phyloP scores from a whole-genome alignment of 805 yeast species.

The Sungouiozyma intestinalis region DNA sequence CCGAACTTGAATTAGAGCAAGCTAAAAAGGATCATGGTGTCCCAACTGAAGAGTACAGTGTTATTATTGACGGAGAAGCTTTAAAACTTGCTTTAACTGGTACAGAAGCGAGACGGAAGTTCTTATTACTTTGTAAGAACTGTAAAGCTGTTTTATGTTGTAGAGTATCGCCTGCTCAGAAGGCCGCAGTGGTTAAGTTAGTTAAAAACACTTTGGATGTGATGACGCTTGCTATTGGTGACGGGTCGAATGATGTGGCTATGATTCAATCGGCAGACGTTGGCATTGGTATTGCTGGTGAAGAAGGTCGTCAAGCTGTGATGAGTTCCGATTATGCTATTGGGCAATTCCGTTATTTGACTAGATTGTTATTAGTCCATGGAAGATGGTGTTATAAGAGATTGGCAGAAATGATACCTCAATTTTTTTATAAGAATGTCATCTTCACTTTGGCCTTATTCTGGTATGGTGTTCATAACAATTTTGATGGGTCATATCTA shows the following conservation, averaged over 20 bases:
- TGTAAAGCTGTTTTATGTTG: slow-evolving; percentile 79
- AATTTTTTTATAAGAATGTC: slow-evolving; percentile 71
- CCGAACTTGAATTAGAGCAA: slow-evolving; percentile 42
- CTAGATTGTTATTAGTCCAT: slow-evolving; percentile 59
- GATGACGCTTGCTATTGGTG: slow-evolving; percentile 83
- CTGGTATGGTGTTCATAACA: slow-evolving; percentile 68
- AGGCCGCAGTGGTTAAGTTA: slow-evolving; percentile 68
- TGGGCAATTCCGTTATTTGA: slow-evolving; percentile 69
- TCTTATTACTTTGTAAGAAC: slow-evolving; percentile 62
- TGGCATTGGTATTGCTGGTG: slow-evolving; percentile 87
- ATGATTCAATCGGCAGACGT: slow-evolving; percentile 85
- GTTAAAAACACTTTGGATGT: slow-evolving; percentile 68
- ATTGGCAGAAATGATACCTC: slow-evolving; percentile 74
- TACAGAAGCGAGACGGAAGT: slow-evolving; percentile 41
- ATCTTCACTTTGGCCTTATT: slow-evolving; percentile 64
- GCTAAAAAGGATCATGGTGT: slow-evolving; percentile 53
- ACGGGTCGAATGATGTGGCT: slow-evolving; percentile 84
- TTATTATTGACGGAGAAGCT: slow-evolving; percentile 76
- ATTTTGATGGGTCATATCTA: slow-evolving; percentile 73
- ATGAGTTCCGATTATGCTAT: slow-evolving; percentile 87
- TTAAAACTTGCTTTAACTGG: slow-evolving; percentile 42
- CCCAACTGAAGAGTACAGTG: slow-evolving; percentile 60
- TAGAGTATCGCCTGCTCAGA: slow-evolving; percentile 82
- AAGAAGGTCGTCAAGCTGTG: slow-evolving; percentile 83
- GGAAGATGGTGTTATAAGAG: slow-evolving; percentile 84